Evolutionary conservation across 2,329 filamentous ascomycete species (phyloP).

Genomic region (Ceratocystis harringtonii): DNA sequence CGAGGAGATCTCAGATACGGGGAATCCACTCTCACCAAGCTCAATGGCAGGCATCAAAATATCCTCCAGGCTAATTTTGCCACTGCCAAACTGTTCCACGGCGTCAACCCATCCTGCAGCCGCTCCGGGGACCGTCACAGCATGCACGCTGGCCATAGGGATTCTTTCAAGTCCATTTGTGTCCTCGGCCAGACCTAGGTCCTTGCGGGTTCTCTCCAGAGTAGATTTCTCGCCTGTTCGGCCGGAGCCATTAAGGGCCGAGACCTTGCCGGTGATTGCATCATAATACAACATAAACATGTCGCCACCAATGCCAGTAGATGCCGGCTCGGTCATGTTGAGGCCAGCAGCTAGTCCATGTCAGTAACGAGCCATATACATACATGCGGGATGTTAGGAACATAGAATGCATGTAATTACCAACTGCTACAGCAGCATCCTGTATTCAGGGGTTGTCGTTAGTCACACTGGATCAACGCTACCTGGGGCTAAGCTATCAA

Average conservation of each 20-base stretch:
- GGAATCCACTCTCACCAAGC: conserved; percentile 76
- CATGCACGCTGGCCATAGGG: conserved; percentile 60
- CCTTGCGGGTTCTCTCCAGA: conserved; percentile 53
- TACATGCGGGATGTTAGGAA: background rate
- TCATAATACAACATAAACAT: conserved; percentile 94
- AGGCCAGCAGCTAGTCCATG: conserved; percentile 58
- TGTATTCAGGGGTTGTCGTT: conserved; percentile 24
- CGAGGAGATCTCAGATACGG: conserved; percentile 67
- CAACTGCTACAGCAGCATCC: conserved; percentile 93
- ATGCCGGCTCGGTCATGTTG: conserved; percentile 85
- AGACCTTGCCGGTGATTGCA: conserved; percentile 64
- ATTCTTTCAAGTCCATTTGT: conserved; percentile 43
- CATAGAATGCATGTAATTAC: conserved; percentile 31
- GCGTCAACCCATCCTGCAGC: conserved; percentile 89
- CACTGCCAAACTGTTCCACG: conserved; percentile 76
- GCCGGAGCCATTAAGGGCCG: conserved; percentile 86
- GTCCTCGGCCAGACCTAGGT: conserved; percentile 49
- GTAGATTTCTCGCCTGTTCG: conserved; percentile 55
- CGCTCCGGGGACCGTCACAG: conserved; percentile 78
- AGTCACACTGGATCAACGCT: conserved; percentile 1
- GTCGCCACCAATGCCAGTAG: conserved; percentile 90
- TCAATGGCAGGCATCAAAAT: conserved; percentile 72
- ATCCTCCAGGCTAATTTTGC: conserved; percentile 60
- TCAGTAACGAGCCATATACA: background rate
- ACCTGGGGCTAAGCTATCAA: conserved; percentile 18